Base-by-base conservation (phyloP, 2,329 filamentous ascomycete genomes). In the Westerdykella aurantiaca region DNA sequence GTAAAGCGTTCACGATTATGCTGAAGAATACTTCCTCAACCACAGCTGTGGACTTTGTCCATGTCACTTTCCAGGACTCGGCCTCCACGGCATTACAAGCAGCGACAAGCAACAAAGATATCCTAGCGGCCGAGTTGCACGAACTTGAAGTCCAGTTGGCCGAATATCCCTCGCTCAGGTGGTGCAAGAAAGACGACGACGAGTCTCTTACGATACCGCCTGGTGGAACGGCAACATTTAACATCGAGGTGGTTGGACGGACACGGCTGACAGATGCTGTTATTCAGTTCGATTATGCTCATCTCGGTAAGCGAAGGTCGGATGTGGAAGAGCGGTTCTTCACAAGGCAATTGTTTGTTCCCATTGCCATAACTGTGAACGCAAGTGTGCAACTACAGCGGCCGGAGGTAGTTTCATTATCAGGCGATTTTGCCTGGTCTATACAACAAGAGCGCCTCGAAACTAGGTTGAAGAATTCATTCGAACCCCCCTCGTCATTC, bases 41-140 rank as follows among this genome's bases (percentile, higher is more conserved):
- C 1, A 89, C 85, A 1, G 75, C 87, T 1, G 87, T 88, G 1
- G 88, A 95, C 60, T 83, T 97, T 43, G 72, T 96, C 31, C 76
- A 93, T 21, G 88, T 96, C 47, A 90, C 88, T 0, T 95, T 95
- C 63, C 83, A 89, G 54, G 89, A 96, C 68, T 94, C 89, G 1
- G 90, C 88, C 0, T 88, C 88, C 49, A 78, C 77, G 6, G 82
- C 86, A 7, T 73, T 95, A 13, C 86, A 91, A 56, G 74, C 81
- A 31, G 86, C 87, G 0, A 73, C 95, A 37, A 77, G 73, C 42
- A 88, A 83, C 57, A 85, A 87, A 58, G 86, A 94, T 55, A 79
- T 90, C 2, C 80, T 85, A 9, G 79, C 85, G 0, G 80, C 83
- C 2, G 89, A 95, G 59, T 70, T 93, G 5, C 90, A 95, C 61